Base-by-base conservation (phyloP, 306 rosid species). In the Glycyrrhiza uralensis region DNA sequence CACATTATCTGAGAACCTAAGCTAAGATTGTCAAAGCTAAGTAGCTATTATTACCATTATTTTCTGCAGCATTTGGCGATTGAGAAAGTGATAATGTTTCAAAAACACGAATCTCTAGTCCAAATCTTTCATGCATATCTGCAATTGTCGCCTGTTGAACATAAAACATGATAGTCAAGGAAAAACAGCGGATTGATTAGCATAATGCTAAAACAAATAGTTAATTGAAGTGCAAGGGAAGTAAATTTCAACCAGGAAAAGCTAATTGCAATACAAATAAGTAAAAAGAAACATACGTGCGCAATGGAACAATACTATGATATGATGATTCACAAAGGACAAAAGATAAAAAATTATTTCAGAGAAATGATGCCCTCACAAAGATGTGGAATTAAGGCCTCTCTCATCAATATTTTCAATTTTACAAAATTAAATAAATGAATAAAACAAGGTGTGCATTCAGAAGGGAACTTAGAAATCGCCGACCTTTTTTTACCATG, bases 51-150 rank as follows among this genome's bases (percentile, higher is more conserved):
- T 11, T 84, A 90, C 96, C 96, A n/a, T 58, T 45, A 26, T 64
- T 66, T 22, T 87, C 4, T 29, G 51, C 80, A 67, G 79, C 72
- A 63, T 59, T 81, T 49, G 83, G 61, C 2, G 85, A 79, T 15
- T 85, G 77, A 66, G 92, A 83, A 42, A 68, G 45, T 5, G 84
- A 7, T 4, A 75, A 61, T 0, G 96, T 90, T 73, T 92, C 92
- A 76, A 88, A 92, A 5, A 92, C 90, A 28, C 55, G 90, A 46
- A 92, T 83, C 74, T 90, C 96, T 54, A 95, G 89, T 18, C 96
- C 98, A 49, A 69, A 63, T 46, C 84, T 90, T 70, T 86, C 98
- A 71, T 72, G 88, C 45, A 79, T 78, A 38, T 75, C 88, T 55
- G 86, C 84, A 72, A 85, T 82, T 84, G 76, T n/a, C n/a, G 81